These are phyloP conservation scores for Prunella vulgaris DNA, from an alignment of 257 asterid genomes.

Conservation along the genomic window DNA sequence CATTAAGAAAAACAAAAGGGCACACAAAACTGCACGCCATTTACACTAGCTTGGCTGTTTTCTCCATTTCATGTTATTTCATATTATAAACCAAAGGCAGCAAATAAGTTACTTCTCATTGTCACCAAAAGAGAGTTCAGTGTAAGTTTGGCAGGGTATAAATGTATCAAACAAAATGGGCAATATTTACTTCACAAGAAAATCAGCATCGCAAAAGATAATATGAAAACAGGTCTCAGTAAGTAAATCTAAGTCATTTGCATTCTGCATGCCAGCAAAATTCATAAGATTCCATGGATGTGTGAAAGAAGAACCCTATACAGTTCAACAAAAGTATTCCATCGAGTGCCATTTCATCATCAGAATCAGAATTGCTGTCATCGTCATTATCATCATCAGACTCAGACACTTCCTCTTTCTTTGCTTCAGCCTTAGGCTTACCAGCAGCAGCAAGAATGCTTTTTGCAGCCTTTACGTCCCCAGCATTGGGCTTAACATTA, in stretches of 20 bases:
- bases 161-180: not conserved
- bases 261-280: not conserved
- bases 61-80: not conserved
- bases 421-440: not conserved
- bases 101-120: not conserved
- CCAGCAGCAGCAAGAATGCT: constrained; percentile 2
- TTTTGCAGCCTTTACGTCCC: constrained; percentile 23
- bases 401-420: constrained; percentile 22
- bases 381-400: constrained; percentile 37
- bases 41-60: constrained; percentile 6
- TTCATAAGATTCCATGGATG: not conserved
- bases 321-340: not conserved
- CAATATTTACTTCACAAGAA: not conserved
- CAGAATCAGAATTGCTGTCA: constrained; percentile 30
- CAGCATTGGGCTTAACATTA: constrained; percentile 4
- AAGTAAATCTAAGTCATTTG: not conserved
- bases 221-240: not conserved
- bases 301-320: not conserved
- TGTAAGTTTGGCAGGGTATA: not conserved
- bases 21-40: not conserved
- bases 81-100: too few relatives aligned
- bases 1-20: not conserved
- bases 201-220: not conserved
- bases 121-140: too few relatives aligned
- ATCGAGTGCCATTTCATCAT: not conserved